Evolutionary conservation across 2,329 filamentous ascomycete genomes (phyloP).

Genomic region (Epicoccum sorghinum): DNA sequence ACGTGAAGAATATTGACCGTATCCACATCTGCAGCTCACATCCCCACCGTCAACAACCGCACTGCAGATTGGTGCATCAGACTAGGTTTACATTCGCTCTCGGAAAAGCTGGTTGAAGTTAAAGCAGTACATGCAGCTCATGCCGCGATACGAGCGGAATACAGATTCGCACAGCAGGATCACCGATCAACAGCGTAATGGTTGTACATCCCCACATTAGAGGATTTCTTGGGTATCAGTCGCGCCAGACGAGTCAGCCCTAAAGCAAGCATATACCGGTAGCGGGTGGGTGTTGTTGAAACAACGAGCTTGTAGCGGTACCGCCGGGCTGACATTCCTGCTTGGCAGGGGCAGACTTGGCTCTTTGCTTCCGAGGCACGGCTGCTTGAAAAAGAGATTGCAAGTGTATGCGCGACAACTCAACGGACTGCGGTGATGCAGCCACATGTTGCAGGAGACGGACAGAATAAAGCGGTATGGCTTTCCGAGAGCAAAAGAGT

Average conservation of each 20-base stretch:
- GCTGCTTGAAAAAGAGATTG: conserved; percentile 1
- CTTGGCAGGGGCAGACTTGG: conserved; percentile 19
- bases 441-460: conserved; percentile 1
- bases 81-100: not conserved
- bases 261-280: not conserved
- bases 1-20: too few relatives aligned
- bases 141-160: conserved; percentile 5
- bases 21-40: too few relatives aligned
- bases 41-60: not conserved
- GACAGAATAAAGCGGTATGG: conserved; percentile 7
- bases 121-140: conserved; percentile 2
- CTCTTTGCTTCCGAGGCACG: not conserved
- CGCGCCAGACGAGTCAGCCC: conserved; percentile 1
- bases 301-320: conserved; percentile 8
- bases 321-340: not conserved
- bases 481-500: not conserved
- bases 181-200: conserved; percentile 7
- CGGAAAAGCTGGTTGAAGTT: not conserved
- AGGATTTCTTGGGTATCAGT: conserved; percentile 2
- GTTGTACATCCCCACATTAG: conserved; percentile 4
- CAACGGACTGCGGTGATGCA: not conserved
- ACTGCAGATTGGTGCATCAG: not conserved
- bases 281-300: conserved; percentile 9
- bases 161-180: conserved; percentile 2
- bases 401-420: not conserved